Conservation (phyloP, 352 stramenopile genomes). For the Phytophthora fragariaefolia region DNA sequence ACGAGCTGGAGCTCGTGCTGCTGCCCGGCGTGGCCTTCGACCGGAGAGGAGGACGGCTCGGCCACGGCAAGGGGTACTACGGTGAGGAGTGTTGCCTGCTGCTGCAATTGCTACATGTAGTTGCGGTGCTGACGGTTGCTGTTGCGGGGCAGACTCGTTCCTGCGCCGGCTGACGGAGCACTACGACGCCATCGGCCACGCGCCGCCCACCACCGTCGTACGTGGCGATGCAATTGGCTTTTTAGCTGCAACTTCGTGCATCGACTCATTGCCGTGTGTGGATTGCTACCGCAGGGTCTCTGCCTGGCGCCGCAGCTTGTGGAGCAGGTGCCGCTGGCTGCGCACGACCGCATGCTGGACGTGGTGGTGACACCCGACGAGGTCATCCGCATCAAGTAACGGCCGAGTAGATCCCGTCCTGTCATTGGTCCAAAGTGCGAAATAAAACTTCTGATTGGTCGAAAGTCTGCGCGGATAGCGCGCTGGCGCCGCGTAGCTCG, state of each 20-base stretch:
- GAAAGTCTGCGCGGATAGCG: slow-evolving; percentile 5
- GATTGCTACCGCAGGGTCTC: slow-evolving; percentile 54
- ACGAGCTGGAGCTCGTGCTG: slow-evolving; percentile 82
- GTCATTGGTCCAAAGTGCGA: background rate
- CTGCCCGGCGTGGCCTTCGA: slow-evolving; percentile 88
- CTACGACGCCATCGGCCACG: slow-evolving; percentile 43
- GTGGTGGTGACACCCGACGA: slow-evolving; percentile 70
- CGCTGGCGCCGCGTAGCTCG: slow-evolving; percentile 10
- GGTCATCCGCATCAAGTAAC: slow-evolving; percentile 46
- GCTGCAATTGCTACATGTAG: background rate
- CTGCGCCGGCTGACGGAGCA: slow-evolving; percentile 62
- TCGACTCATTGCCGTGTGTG: background rate
- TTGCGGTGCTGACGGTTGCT: slow-evolving; percentile 16
- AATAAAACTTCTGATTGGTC: slow-evolving; percentile 20
- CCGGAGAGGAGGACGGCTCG: slow-evolving; percentile 71
- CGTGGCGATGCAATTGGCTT: slow-evolving; percentile 23
- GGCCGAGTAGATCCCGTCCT: background rate
- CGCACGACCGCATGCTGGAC: slow-evolving; percentile 75
- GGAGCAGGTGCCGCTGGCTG: slow-evolving; percentile 61
- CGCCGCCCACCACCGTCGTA: slow-evolving; percentile 68
- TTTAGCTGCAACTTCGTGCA: background rate
- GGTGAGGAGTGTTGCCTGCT: slow-evolving; percentile 48
- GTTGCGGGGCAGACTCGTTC: slow-evolving; percentile 77
- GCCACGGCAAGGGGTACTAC: slow-evolving; percentile 91
- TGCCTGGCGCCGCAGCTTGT: slow-evolving; percentile 68